Base-by-base conservation (phyloP, 169 alveolate species). In the Plasmodium knowlesi region DNA sequence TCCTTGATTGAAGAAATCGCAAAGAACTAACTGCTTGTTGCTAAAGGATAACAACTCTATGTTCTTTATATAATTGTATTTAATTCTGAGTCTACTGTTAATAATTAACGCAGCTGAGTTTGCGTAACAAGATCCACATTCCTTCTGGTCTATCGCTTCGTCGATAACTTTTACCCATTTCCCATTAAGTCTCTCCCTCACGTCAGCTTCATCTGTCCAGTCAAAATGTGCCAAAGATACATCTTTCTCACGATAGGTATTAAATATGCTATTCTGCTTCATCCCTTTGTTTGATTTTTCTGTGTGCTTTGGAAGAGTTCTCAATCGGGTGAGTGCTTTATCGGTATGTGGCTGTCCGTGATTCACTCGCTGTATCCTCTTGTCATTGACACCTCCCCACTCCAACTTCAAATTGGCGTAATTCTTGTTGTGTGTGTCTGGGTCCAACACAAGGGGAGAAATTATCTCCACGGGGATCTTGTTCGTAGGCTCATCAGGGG, bases 71-170 rank as follows among this genome's bases (percentile, higher is more conserved):
- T 89, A 89, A 22, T 41, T 53, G 71, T 89, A 89, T 78, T 89
- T 89, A 22, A 89, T 89, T 41, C 94, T 89, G 71, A 89, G 16
- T 79, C 94, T 89, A 3, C 94, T 89, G 82, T 79, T 89, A 57
- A 89, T 89, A 22, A 89, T 78, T 5, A 79, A 67, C 14, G 83
- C 25, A 78, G 94, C 83, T 25, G 94, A 89, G 76, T 89, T 89
- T 6, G 94, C 94, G 41, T 89, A 89, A 16, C 94, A 89, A 3
- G 94, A 89, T 19, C 94, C 94, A 67, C 94, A 89, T 53, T 53
- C 73, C 54, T 57, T 89, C 72, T 89, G 94, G 72, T 89, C 89
- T 5, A 89, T 89, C 16, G 90, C 90, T 14, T 89, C 89, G 67
- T 89, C 94, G 19, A 89, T 28, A 34, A 89, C 72, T 89, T 80